Percentiles rank a stretch among this genome's conserved stretches.
These are phyloP conservation scores for Capronia coronata DNA, from an alignment of 2,329 filamentous ascomycete genomes.

Conservation along the genomic window DNA sequence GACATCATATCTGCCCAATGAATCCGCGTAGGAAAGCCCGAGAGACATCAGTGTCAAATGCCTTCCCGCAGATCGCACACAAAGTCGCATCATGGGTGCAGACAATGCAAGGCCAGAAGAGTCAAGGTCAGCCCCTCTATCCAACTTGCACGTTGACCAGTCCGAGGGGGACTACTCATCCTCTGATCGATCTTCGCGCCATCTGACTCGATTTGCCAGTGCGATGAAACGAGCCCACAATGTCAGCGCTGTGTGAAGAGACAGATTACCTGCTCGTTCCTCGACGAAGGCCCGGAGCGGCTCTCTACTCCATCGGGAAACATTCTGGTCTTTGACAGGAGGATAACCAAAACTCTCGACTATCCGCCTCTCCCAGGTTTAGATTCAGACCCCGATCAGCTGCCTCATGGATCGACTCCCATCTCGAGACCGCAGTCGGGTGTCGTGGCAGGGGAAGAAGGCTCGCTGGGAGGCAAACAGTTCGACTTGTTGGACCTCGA, in stretches of 20 bases:
- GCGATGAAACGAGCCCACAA: constrained; percentile 27
- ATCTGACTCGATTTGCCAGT: constrained; percentile 13
- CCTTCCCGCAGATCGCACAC: constrained; percentile 28
- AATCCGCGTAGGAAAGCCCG: not conserved
- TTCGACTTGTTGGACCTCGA: constrained; percentile 39
- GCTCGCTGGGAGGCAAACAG: constrained; percentile 4
- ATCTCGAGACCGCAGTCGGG: constrained; percentile 2
- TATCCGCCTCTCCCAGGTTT: constrained; percentile 11
- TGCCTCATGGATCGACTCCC: constrained; percentile 4
- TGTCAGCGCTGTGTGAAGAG: constrained; percentile 28
- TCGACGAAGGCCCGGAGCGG: constrained; percentile 21
- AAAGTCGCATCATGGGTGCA: constrained; percentile 28
- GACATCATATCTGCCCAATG: not conserved
- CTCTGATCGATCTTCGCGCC: not conserved
- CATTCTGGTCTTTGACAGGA: constrained; percentile 12
- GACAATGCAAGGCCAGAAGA: constrained; percentile 27
- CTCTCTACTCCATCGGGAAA: constrained; percentile 16
- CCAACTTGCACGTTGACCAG: too few relatives aligned
- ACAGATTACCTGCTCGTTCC: constrained; percentile 27
- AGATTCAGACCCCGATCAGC: constrained; percentile 15
- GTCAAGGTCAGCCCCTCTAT: constrained; percentile 28
- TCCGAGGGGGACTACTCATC: too few relatives aligned
- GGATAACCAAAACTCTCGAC: constrained; percentile 19
- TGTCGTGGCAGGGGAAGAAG: not conserved
- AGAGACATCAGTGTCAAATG: constrained; percentile 12